These are phyloP conservation scores for Rehmannia glutinosa DNA, from an alignment of 257 asterid genomes.

Conservation along the genomic window DNA sequence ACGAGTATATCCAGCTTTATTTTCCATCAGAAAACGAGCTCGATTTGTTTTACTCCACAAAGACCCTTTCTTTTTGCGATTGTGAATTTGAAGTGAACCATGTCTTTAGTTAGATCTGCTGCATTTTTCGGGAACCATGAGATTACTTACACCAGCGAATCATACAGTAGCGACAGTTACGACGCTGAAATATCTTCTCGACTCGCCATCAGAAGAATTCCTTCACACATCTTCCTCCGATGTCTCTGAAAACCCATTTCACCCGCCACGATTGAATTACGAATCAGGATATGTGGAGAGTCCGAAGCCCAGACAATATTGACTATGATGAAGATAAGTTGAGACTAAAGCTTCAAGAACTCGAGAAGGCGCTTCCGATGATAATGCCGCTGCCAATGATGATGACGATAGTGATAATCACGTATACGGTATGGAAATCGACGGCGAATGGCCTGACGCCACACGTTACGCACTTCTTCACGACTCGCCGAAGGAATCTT, in stretches of 20 bases:
- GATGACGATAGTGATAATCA: constrained; percentile 10
- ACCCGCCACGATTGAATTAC: constrained; percentile 22
- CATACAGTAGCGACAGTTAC: constrained; percentile 48
- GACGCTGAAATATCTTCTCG: constrained; percentile 47
- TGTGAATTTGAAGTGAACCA: constrained; percentile 24
- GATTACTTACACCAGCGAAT: constrained; percentile 41
- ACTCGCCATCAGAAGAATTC: constrained; percentile 58
- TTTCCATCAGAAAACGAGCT: too few species aligned
- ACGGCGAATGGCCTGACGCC: constrained; percentile 35
- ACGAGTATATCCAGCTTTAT: too few species aligned
- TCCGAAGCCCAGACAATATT: constrained; percentile 37
- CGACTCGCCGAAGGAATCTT: constrained; percentile 75
- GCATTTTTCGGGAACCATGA: constrained; percentile 43
- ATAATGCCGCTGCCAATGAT: neutral
- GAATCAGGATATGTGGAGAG: constrained; percentile 34
- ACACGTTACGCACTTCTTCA: too few species aligned
- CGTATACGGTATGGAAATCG: constrained; percentile 46
- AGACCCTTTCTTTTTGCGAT: too few species aligned
- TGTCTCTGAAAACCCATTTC: constrained; percentile 31
- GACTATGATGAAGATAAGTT: constrained; percentile 53
- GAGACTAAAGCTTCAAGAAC: constrained; percentile 75
- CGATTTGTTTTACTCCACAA: too few species aligned
- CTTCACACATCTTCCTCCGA: constrained; percentile 28
- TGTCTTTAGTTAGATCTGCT: constrained; percentile 69
- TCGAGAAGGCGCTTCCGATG: constrained; percentile 81